Base-by-base conservation (phyloP, 345 rosid genomes). In the Raphanus raphanistrum region DNA sequence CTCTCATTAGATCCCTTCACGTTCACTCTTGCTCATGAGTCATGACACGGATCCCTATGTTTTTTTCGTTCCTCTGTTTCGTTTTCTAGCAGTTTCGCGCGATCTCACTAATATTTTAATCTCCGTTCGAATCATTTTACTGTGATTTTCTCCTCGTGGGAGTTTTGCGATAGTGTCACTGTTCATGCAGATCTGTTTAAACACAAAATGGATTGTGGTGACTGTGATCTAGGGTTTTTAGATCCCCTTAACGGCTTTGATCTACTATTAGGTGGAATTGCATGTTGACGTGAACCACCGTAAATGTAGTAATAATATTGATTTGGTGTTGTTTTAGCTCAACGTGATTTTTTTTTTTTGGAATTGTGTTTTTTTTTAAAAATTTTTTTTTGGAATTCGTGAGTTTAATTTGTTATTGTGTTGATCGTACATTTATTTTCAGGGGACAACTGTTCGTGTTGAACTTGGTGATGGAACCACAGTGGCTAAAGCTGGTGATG, bases 371-470 rank as follows among this genome's bases (percentile, higher is more conserved):
- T 9, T 59, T 60, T 52, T 28, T 28, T 28, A 2, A 50, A 26
- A 6, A 25, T 63, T 48, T 13, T 13, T 63, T 48, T 13, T 13
- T 5, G 5, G 6, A 12, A 43, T 43, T 43, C 0, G 15, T 43
- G 4, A 8, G 50, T 7, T 54, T 35, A 38, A 8, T 71, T 6
- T 66, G 10, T 52, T 57, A 1, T 36, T 60, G 8, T 6, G 8
- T 13, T 7, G 59, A 8, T n/a, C 72, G 11, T 59, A 1, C 5
- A 78, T 79, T 69, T 58, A 62, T 81, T 69, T 58, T 64, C 86
- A 94, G 98, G 98, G 98, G 60, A 94, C 92, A 32, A 85, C 98
- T 36, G 98, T 94, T 9, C 89, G 99, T 84, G 98, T 95, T 4
- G 98, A 95, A 71, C 84, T 89, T 75, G 99, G 98, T 26, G 99